phyloP scores from a whole-genome alignment of 139 green algal species.

The Chlorella sp. region DNA sequence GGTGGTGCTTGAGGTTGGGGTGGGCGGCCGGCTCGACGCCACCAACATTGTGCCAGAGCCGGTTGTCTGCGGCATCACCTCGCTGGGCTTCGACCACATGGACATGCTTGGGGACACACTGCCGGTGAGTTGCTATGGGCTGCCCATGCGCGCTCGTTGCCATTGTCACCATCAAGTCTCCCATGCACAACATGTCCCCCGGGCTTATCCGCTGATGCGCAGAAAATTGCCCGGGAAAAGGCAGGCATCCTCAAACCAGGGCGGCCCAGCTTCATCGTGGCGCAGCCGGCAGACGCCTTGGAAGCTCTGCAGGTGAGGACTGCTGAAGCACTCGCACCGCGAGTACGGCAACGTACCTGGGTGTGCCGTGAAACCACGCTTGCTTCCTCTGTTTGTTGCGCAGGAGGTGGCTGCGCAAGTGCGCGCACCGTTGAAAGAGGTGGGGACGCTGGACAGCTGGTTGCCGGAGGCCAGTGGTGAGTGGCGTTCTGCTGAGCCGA shows the following conservation, averaged over 20 bases:
- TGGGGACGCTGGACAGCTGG: constrained; percentile 30
- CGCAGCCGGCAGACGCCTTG: constrained; percentile 79
- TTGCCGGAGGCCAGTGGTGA: too few relatives aligned
- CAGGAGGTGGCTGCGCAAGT: constrained; percentile 37
- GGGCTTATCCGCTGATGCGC: not conserved
- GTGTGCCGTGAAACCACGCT: too few relatives aligned
- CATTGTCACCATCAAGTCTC: too few relatives aligned
- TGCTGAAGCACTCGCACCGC: too few relatives aligned
- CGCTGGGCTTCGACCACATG: constrained; percentile 94
- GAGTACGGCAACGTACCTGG: too few relatives aligned
- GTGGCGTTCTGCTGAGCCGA: too few relatives aligned
- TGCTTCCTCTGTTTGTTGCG: too few relatives aligned
- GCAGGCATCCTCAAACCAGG: constrained; percentile 85
- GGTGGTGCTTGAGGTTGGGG: constrained; percentile 89
- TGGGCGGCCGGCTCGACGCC: constrained; percentile 92
- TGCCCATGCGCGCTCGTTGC: too few relatives aligned
- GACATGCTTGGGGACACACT: constrained; percentile 92
- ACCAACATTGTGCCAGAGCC: constrained; percentile 72
- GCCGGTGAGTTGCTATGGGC: too few relatives aligned
- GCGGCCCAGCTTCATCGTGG: constrained; percentile 63
- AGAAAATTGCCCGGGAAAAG: constrained; percentile 92
- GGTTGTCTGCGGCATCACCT: constrained; percentile 58
- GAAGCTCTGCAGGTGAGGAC: constrained; percentile 50
- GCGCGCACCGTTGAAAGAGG: constrained; percentile 22
- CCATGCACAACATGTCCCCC: too few relatives aligned